Base-by-base conservation (phyloP, 2,329 filamentous ascomycete genomes). In the Aspergillus piperis region DNA sequence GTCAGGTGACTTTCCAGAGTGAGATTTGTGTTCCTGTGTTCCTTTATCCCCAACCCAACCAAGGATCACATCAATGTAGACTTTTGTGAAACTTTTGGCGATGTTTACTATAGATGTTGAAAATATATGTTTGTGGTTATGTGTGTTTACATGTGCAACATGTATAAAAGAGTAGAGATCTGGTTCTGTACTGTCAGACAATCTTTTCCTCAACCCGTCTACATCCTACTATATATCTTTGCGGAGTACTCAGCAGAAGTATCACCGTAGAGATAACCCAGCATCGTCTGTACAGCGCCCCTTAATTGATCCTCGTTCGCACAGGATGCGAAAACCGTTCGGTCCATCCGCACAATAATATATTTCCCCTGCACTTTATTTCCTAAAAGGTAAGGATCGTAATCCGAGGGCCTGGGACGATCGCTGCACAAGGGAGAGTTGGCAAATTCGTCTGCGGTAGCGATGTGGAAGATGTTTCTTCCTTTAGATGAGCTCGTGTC, bases 251-350 rank as follows among this genome's bases (percentile, higher is more conserved):
- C 32, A 13, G 32, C 32, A 5, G 32, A 19, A 53, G 5, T 13
- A 19, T 53, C 38, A 10, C 52, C 52, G 15, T 55, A n/a, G 0
- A 55, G 23, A 55, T 47, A 11, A 4, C n/a, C 19, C 23, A 47
- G 10, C 39, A 47, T 47, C 19, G 13, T 44, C 19, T 25, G 17
- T 2, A 47, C 15, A n/a, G 56, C 61, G 5, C 42, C 54, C 21
- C 60, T 49, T 47, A 75, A 61, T 32, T 74, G 69, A 8, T 13
- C 25, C 2, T 15, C 59, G 5, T 61, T 66, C 15, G 62, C 54
- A 60, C 71, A 75, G 3, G 69, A 66, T 5, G 73, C 74, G 65
- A 72, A 78, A 3, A 77, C 66, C 51, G 75, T 73, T 1, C 74
- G 66, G 58, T 77, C 75, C 1, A 65, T 66, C 52, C 75, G 63